Evolutionary conservation across 2,329 filamentous ascomycete genomes (phyloP).

Genomic region (Scytalidium sp.): DNA sequence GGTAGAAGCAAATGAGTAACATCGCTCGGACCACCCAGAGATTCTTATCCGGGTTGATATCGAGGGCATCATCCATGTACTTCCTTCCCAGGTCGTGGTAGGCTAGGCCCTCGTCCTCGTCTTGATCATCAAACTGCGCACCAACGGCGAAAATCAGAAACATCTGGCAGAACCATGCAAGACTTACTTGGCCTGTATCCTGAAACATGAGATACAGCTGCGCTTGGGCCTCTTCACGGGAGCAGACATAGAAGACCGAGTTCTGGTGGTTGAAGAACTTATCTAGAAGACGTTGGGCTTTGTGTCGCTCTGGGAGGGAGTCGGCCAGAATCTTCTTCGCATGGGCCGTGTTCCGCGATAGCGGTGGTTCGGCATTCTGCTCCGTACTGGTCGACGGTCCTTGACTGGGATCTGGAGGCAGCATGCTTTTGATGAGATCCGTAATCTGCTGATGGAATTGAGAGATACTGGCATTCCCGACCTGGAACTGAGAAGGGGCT

Average conservation of each 20-base stretch:
- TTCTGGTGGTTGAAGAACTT: slow-evolving; percentile 13
- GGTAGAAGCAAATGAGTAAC: slow-evolving; percentile 13
- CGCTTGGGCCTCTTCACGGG: slow-evolving; percentile 7
- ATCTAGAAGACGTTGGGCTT: slow-evolving; percentile 9
- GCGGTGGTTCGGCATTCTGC: slow-evolving; percentile 2
- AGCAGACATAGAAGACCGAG: slow-evolving; percentile 12
- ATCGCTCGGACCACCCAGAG: slow-evolving; percentile 13
- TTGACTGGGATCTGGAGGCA: slow-evolving; percentile 1
- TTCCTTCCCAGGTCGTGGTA: slow-evolving; percentile 10
- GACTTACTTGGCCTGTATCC: slow-evolving; percentile 6
- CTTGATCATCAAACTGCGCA: slow-evolving; percentile 13
- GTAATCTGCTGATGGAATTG: slow-evolving; percentile 7
- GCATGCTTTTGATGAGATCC: slow-evolving; percentile 4
- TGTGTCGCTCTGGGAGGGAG: slow-evolving; percentile 9
- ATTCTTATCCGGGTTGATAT: slow-evolving; percentile 12
- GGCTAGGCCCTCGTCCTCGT: slow-evolving; percentile 9
- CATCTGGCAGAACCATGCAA: slow-evolving; percentile 15
- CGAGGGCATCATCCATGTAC: slow-evolving; percentile 13
- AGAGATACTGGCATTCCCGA: slow-evolving; percentile 9
- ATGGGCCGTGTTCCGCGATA: slow-evolving; percentile 7
- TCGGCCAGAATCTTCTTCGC: slow-evolving; percentile 9
- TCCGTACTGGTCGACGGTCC: neutral
- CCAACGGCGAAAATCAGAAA: slow-evolving; percentile 13
- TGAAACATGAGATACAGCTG: slow-evolving; percentile 12
- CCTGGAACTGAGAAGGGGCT: neutral